Evolutionary conservation across 345 rosid genomes (phyloP).

Genomic region (Raphanus sativus): DNA sequence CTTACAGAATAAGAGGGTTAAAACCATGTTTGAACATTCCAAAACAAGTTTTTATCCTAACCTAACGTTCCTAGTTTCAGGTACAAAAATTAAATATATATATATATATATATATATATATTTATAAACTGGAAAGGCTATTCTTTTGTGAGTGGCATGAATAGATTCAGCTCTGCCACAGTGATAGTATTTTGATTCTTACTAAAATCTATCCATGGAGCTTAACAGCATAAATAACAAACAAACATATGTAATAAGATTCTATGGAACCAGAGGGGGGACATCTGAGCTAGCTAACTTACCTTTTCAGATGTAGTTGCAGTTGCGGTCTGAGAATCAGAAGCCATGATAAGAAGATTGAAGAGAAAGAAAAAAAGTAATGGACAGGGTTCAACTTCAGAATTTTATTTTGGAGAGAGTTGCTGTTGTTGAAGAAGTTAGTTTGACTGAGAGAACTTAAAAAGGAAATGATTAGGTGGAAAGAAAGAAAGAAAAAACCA

Average conservation of each 20-base stretch:
- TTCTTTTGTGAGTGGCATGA: not conserved
- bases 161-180: not conserved
- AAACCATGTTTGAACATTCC: slow-evolving; percentile 1
- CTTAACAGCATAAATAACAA: slow-evolving; percentile 4
- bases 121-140: not conserved
- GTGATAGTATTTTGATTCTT: slow-evolving; percentile 8
- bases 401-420: slow-evolving; percentile 1
- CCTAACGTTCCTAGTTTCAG: slow-evolving; percentile 3
- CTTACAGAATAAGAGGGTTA: not conserved
- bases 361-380: slow-evolving; percentile 27
- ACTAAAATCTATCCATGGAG: not conserved
- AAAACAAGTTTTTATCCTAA: not conserved
- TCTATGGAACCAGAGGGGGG: slow-evolving; percentile 4
- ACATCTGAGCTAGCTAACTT: not conserved
- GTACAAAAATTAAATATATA: not conserved
- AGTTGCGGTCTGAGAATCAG: slow-evolving; percentile 35
- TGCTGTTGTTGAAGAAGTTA: slow-evolving; percentile 15
- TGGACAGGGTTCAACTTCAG: slow-evolving; percentile 34
- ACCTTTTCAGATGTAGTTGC: slow-evolving; percentile 30
- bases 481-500: not conserved
- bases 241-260: not conserved
- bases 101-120: no score
- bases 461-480: slow-evolving; percentile 22
- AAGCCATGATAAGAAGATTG: slow-evolving; percentile 37
- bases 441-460: slow-evolving; percentile 29